These are phyloP conservation scores for Sungouiella thailandica DNA, from an alignment of 805 yeast species.

Conservation along the genomic window DNA sequence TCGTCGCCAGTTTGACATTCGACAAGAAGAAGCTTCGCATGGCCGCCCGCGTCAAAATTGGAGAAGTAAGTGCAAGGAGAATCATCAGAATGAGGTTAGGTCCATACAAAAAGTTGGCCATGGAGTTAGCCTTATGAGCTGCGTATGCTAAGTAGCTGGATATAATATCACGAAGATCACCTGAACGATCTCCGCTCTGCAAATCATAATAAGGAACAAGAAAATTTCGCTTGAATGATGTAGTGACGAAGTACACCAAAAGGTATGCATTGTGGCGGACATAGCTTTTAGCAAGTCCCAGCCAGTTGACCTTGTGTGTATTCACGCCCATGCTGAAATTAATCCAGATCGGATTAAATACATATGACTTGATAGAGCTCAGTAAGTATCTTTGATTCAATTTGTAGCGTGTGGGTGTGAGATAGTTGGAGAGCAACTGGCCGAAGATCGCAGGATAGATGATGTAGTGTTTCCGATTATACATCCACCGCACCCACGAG, in stretches of 20 bases:
- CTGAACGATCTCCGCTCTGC: constrained; percentile 4
- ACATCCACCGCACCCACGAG: constrained; percentile 17
- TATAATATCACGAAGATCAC: background rate
- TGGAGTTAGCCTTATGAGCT: constrained; percentile 20
- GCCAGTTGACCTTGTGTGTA: constrained; percentile 23
- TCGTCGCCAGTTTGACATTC: constrained; percentile 24
- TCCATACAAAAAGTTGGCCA: constrained; percentile 29
- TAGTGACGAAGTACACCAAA: constrained; percentile 13
- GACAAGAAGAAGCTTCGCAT: constrained; percentile 9
- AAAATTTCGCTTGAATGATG: constrained; percentile 17
- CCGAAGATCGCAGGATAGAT: constrained; percentile 34
- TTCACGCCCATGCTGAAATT: constrained; percentile 28
- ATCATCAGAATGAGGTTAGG: constrained; percentile 35
- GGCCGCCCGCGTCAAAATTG: constrained; percentile 17
- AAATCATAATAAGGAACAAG: constrained; percentile 21
- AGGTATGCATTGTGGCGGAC: constrained; percentile 21
- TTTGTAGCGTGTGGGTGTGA: constrained; percentile 34
- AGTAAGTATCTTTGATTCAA: constrained; percentile 34
- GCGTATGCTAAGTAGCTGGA: constrained; percentile 16
- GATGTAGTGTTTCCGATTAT: constrained; percentile 27
- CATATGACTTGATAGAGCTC: constrained; percentile 22
- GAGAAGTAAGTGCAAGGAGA: constrained; percentile 30
- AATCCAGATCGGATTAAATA: constrained; percentile 39
- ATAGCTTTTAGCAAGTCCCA: constrained; percentile 24
- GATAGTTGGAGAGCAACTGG: constrained; percentile 35